A percentile compares a stretch with the other conserved stretches of the same genome.
These are phyloP conservation scores for Fragilaria crotonensis DNA, from an alignment of 108 stramenopile genomes.

Conservation along the genomic window DNA sequence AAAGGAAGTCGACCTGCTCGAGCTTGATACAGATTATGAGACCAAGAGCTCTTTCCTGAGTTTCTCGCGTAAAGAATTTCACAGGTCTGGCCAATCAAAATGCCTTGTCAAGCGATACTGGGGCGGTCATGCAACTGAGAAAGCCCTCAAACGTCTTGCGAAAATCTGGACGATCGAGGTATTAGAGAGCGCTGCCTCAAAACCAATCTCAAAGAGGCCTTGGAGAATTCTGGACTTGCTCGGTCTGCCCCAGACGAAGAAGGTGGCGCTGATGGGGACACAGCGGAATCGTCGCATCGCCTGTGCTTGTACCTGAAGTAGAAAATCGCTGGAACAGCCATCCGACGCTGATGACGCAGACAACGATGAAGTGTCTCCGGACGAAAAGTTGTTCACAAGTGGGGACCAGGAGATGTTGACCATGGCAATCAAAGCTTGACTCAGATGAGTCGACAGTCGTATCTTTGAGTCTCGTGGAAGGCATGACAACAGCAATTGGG, in stretches of 20 bases:
- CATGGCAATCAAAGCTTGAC: constrained; percentile 11
- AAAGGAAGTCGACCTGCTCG: constrained; percentile 56
- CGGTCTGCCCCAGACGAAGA: constrained; percentile 1
- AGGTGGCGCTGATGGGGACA: constrained; percentile 8
- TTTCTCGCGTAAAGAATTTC: constrained; percentile 70
- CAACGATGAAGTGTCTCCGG: constrained; percentile 19
- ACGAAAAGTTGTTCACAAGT: constrained; percentile 23
- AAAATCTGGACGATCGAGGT: constrained; percentile 63
- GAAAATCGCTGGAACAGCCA: constrained; percentile 8
- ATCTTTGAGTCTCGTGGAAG: constrained; percentile 16
- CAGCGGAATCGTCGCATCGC: background rate
- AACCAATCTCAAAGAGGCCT: constrained; percentile 57
- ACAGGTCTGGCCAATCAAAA: constrained; percentile 39
- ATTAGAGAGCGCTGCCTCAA: constrained; percentile 56
- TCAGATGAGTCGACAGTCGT: constrained; percentile 2
- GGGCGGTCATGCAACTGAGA: constrained; percentile 71
- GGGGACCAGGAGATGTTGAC: constrained; percentile 29
- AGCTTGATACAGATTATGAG: constrained; percentile 22
- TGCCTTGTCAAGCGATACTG: constrained; percentile 54
- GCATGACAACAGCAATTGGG: constrained; percentile 56
- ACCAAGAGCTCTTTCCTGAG: constrained; percentile 25
- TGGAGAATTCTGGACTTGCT: constrained; percentile 49
- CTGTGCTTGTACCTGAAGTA: background rate
- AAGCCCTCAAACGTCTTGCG: constrained; percentile 56
- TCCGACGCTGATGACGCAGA: constrained; percentile 18